Evolutionary conservation across 495 filamentous ascomycete species (phyloP).

Genomic region (Xylaria flabelliformis): DNA sequence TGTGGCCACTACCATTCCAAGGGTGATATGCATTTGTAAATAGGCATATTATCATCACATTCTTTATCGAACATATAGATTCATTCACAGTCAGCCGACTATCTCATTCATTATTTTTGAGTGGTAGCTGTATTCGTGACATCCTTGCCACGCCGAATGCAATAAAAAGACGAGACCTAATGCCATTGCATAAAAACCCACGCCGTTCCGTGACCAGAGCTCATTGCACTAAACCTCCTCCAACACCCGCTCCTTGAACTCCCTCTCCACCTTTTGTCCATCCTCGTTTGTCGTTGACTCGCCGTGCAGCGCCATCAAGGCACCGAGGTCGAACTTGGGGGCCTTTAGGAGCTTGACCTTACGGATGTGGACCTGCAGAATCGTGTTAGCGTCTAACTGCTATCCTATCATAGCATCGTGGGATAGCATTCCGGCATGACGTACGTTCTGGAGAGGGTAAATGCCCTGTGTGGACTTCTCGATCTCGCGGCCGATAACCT

Average conservation of each 20-base stretch:
- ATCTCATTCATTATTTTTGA: constrained; percentile 46
- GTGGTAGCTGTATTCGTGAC: constrained; percentile 53
- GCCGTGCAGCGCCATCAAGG: constrained; percentile 92
- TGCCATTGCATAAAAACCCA: constrained; percentile 58
- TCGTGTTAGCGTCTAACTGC: constrained; percentile 39
- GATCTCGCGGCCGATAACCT: constrained; percentile 99
- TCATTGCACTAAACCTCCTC: constrained; percentile 77
- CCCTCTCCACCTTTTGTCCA: constrained; percentile 97
- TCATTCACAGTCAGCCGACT: constrained; percentile 37
- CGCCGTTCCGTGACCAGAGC: constrained; percentile 52
- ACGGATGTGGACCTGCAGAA: constrained; percentile 90
- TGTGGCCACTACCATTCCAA: background rate
- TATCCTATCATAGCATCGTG: constrained; percentile 30
- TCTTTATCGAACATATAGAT: constrained; percentile 25
- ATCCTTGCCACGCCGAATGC: constrained; percentile 63
- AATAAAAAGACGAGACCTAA: constrained; percentile 62
- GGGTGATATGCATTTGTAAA: background rate
- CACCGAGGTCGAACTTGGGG: constrained; percentile 98
- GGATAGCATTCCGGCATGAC: constrained; percentile 40
- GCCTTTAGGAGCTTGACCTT: constrained; percentile 99
- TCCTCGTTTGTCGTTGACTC: constrained; percentile 95
- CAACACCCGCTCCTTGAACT: constrained; percentile 97
- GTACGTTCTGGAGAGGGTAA: constrained; percentile 97
- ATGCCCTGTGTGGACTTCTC: constrained; percentile 99
- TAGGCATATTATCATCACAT: constrained; percentile 14